Evolutionary conservation across 176 grass and related monocot species (phyloP).

Genomic region (Avena sativa): DNA sequence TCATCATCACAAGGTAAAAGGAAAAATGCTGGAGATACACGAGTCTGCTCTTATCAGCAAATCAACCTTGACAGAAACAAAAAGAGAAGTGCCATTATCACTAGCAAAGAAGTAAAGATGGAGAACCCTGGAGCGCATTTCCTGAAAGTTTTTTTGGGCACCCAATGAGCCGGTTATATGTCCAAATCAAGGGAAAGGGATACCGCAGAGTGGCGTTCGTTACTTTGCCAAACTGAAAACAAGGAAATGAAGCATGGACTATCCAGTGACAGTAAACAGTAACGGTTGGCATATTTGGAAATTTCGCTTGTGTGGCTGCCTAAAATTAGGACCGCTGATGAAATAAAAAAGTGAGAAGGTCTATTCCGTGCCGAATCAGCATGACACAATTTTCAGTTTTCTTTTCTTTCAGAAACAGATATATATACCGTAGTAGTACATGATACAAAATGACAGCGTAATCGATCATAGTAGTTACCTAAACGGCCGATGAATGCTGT

Average conservation of each 20-base stretch:
- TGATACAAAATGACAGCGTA: not conserved
- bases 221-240: constrained; percentile 34
- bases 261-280: constrained; percentile 7
- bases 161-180: constrained; percentile 6
- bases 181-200: constrained; percentile 16
- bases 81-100: constrained; percentile 9
- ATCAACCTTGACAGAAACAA: constrained; percentile 30
- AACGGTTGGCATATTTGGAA: not conserved
- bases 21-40: not conserved
- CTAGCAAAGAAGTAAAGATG: not conserved
- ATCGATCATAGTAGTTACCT: constrained; percentile 50
- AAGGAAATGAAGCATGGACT: not conserved
- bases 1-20: not conserved
- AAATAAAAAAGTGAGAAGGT: not conserved
- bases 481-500: constrained; percentile 93
- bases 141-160: constrained; percentile 36
- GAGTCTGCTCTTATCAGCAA: constrained; percentile 29
- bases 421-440: not conserved
- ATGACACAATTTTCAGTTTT: not conserved
- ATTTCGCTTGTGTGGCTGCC: not conserved
- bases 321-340: not conserved
- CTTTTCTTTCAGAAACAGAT: not conserved
- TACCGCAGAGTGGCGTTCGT: constrained; percentile 27
- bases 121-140: constrained; percentile 1
- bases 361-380: not conserved